phyloP scores from a whole-genome alignment of 2,329 filamentous ascomycete species.

The Hymenoscyphus fraxineus region DNA sequence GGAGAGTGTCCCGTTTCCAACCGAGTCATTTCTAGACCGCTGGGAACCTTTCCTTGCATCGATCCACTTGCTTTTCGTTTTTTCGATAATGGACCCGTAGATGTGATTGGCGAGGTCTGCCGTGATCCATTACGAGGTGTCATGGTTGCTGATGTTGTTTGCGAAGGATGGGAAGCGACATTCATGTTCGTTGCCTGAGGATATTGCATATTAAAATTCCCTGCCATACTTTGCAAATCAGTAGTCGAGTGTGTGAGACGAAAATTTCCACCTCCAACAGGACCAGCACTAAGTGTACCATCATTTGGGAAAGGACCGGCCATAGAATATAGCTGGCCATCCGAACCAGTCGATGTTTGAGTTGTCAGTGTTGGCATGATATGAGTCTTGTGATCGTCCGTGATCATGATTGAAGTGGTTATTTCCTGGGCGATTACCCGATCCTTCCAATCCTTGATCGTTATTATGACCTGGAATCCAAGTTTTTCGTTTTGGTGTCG shows the following conservation, averaged over 20 bases:
- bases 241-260: constrained; percentile 57
- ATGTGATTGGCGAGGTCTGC: constrained; percentile 65
- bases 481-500: constrained; percentile 91
- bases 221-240: constrained; percentile 58
- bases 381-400: constrained; percentile 94
- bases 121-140: constrained; percentile 64
- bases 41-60: constrained; percentile 64
- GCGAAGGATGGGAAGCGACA: constrained; percentile 38
- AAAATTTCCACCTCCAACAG: constrained; percentile 41
- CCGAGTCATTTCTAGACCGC: constrained; percentile 75
- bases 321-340: constrained; percentile 39
- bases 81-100: constrained; percentile 66
- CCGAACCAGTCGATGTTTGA: constrained; percentile 30
- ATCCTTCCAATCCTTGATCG: constrained; percentile 76
- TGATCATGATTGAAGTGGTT: constrained; percentile 89
- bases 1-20: constrained; percentile 55
- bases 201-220: constrained; percentile 40
- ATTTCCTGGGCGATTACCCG: constrained; percentile 79
- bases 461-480: constrained; percentile 92
- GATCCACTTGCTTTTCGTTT: constrained; percentile 75
- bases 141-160: constrained; percentile 42
- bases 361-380: constrained; percentile 38
- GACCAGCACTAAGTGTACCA: constrained; percentile 19
- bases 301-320: constrained; percentile 40
- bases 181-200: constrained; percentile 25